Percentiles rank a stretch among this genome's conserved stretches.
These are phyloP conservation scores for Nicotiana rustica DNA, from an alignment of 305 asterid species.

Conservation along the genomic window DNA sequence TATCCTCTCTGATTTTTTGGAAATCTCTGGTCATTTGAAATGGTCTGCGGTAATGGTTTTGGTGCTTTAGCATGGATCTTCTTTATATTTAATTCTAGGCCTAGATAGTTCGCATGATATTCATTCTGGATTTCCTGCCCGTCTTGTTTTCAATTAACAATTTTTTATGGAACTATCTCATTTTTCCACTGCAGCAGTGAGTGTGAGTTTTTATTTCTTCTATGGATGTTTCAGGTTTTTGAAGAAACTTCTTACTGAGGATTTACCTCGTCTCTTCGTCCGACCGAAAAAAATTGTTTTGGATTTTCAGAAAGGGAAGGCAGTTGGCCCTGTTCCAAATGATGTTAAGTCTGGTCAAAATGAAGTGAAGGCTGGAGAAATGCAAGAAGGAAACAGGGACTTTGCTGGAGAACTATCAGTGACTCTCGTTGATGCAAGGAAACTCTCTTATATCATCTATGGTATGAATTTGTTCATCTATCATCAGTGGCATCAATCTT, in stretches of 20 bases:
- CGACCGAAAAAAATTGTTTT: constrained; percentile 96
- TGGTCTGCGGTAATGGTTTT: background rate
- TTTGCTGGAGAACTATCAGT: constrained; percentile 94
- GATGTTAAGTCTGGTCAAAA: constrained; percentile 66
- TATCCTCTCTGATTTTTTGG: constrained; percentile 3
- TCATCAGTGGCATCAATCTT: constrained; percentile 16
- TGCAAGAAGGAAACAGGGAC: constrained; percentile 83
- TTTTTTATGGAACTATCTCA: constrained; percentile 13
- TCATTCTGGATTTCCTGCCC: constrained; percentile 3
- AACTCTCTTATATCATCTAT: constrained; percentile 80
- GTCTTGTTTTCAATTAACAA: background rate
- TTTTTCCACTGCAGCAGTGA: background rate
- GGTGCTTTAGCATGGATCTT: constrained; percentile 4
- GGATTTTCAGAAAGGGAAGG: constrained; percentile 85
- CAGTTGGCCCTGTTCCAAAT: constrained; percentile 77
- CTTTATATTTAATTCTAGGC: background rate
- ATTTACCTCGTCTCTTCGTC: constrained; percentile 90
- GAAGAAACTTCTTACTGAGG: constrained; percentile 92
- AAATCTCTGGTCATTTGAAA: background rate
- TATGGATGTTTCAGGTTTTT: constrained; percentile 68
- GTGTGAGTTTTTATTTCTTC: constrained; percentile 2
- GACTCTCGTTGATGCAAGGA: constrained; percentile 91
- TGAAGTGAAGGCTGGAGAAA: constrained; percentile 62
- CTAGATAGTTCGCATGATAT: constrained; percentile 22
- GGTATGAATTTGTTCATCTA: constrained; percentile 54